Conservation (phyloP, 306 rosid species). For the Cucurbita moschata region DNA sequence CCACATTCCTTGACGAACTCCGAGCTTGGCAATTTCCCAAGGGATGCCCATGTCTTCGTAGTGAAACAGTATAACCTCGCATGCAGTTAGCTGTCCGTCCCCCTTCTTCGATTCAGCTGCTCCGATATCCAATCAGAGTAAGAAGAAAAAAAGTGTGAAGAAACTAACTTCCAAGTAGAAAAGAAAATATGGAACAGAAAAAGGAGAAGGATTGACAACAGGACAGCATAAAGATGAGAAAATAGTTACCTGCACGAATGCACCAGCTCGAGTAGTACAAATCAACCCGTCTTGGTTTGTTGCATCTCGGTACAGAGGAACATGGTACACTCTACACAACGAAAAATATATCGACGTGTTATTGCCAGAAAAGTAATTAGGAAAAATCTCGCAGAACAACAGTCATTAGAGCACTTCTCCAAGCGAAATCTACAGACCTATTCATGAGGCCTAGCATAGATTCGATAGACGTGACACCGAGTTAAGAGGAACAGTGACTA, state of each 20-base stretch:
- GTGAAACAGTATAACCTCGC: constrained; percentile 77
- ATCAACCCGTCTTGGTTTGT: constrained; percentile 54
- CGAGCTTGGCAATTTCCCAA: constrained; percentile 91
- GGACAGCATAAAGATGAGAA: neutral
- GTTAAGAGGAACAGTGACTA: neutral
- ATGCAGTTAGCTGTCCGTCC: constrained; percentile 47
- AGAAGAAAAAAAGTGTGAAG: neutral
- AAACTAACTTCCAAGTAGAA: neutral
- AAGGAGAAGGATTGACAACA: neutral
- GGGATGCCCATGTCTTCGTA: constrained; percentile 97
- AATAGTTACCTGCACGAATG: constrained; percentile 36
- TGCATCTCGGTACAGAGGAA: constrained; percentile 32
- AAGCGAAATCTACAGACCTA: neutral
- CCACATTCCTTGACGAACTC: constrained; percentile 96
- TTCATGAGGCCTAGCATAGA: no score
- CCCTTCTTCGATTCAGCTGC: constrained; percentile 59
- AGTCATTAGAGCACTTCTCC: neutral
- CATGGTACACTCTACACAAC: constrained; percentile 33
- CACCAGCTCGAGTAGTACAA: constrained; percentile 51
- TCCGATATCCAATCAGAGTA: constrained; percentile 3
- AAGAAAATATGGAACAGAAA: neutral
- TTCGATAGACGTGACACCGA: neutral
- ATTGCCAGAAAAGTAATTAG: neutral
- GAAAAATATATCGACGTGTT: neutral
- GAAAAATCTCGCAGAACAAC: neutral